These are phyloP conservation scores for Candida koratica DNA, from an alignment of 805 yeast species.

Conservation along the genomic window DNA sequence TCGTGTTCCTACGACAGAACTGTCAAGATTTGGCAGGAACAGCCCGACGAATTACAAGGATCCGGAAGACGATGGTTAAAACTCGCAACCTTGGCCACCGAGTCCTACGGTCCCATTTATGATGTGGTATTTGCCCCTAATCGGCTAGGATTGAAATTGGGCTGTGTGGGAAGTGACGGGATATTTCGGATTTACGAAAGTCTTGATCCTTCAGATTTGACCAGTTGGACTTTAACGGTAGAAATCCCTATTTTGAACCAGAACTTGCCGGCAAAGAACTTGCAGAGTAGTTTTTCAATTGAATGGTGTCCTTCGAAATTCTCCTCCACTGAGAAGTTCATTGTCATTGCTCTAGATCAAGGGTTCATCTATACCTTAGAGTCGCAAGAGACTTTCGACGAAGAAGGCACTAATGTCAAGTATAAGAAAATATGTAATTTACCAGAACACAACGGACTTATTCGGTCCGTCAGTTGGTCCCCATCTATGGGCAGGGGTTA, in stretches of 20 bases:
- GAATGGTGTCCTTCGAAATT: constrained; percentile 91
- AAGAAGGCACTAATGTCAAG: constrained; percentile 16
- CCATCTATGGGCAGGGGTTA: constrained; percentile 90
- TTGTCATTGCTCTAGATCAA: constrained; percentile 81
- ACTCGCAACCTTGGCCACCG: constrained; percentile 68
- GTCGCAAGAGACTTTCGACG: constrained; percentile 9
- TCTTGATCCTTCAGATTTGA: constrained; percentile 81
- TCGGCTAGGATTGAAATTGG: constrained; percentile 75
- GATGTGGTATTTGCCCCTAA: constrained; percentile 88
- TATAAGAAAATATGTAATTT: constrained; percentile 57
- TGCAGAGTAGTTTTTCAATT: constrained; percentile 80
- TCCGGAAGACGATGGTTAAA: constrained; percentile 83
- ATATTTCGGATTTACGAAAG: constrained; percentile 81
- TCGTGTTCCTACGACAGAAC: constrained; percentile 89
- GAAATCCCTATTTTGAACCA: constrained; percentile 64
- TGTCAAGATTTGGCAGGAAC: constrained; percentile 87
- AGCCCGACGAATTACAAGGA: constrained; percentile 66
- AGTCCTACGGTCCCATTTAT: constrained; percentile 83
- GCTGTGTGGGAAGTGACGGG: constrained; percentile 88
- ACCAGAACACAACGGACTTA: constrained; percentile 82
- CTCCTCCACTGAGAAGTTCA: constrained; percentile 66
- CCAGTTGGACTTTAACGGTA: constrained; percentile 73
- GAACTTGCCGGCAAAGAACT: constrained; percentile 68
- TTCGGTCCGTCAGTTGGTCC: constrained; percentile 92
- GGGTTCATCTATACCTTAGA: constrained; percentile 62